Percentiles rank a stretch among this genome's conserved stretches.
phyloP scores from a whole-genome alignment of 2,329 filamentous ascomycete species.

The Fusarium pininemorale region DNA sequence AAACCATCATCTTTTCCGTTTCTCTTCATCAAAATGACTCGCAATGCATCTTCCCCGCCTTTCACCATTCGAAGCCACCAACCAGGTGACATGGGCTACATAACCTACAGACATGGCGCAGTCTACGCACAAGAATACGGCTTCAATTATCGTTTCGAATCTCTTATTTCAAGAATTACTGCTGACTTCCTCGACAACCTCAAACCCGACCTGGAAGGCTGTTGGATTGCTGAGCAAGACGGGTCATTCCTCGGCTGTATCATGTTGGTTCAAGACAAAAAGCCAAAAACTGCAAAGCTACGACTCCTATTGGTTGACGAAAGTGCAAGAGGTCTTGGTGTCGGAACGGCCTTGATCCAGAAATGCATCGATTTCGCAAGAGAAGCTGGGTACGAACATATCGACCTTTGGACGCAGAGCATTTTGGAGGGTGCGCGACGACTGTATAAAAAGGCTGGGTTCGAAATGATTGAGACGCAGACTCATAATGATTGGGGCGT shows the following conservation, averaged over 20 bases:
- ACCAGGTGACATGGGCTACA: slow-evolving; percentile 3
- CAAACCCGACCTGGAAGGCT: neutral
- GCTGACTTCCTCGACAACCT: slow-evolving; percentile 1
- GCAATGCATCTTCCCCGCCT: neutral
- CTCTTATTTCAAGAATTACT: neutral
- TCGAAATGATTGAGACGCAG: neutral
- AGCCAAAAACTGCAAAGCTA: slow-evolving; percentile 2
- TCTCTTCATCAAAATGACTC: neutral
- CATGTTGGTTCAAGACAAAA: neutral
- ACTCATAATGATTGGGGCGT: neutral
- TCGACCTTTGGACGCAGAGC: slow-evolving; percentile 1
- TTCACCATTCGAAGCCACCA: neutral
- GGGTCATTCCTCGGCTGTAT: neutral
- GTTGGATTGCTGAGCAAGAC: slow-evolving; percentile 1
- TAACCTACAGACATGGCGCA: neutral
- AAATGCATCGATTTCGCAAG: slow-evolving; percentile 1
- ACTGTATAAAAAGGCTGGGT: neutral
- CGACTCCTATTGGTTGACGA: slow-evolving; percentile 1
- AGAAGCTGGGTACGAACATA: neutral
- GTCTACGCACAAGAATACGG: neutral
- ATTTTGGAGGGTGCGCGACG: neutral
- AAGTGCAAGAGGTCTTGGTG: neutral
- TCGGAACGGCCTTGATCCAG: neutral
- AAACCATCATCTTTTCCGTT: rapidly evolving
- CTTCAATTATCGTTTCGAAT: neutral